phyloP scores from a whole-genome alignment of 345 rosid species.

The Salix dunnii region DNA sequence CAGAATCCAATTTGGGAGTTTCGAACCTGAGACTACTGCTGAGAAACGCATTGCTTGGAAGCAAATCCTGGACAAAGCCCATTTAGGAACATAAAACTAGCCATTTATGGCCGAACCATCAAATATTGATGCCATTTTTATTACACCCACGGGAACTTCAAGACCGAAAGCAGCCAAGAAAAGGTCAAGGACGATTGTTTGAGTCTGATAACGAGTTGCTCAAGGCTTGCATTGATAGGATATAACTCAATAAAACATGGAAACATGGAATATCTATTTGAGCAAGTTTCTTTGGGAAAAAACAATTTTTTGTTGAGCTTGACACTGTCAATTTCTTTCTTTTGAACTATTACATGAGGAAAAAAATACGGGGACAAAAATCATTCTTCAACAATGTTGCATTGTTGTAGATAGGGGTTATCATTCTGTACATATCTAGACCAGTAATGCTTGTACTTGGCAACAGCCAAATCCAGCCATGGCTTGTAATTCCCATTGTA shows the following conservation, averaged over 20 bases:
- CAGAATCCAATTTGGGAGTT: constrained; percentile 31
- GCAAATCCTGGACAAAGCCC: background rate
- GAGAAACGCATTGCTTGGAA: constrained; percentile 26
- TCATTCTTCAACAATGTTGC: constrained; percentile 50
- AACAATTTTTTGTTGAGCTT: background rate
- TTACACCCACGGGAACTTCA: background rate
- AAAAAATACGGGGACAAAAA: background rate
- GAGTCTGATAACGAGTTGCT: background rate
- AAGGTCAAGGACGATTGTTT: background rate
- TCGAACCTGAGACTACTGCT: constrained; percentile 19
- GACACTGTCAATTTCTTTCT: background rate
- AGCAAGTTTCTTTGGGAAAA: background rate
- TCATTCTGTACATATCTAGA: constrained; percentile 66
- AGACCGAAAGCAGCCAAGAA: background rate
- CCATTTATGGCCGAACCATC: background rate
- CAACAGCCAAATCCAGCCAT: constrained; percentile 84
- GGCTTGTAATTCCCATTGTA: constrained; percentile 98
- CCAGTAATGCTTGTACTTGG: constrained; percentile 89
- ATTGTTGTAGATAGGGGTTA: constrained; percentile 65
- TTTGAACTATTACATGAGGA: background rate
- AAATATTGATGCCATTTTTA: background rate
- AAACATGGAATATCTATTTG: background rate
- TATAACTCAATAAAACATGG: background rate
- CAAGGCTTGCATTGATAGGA: background rate
- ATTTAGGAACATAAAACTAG: background rate